Evolutionary conservation across 306 rosid genomes (phyloP).

Genomic region (Dalbergia cochinchinensis): DNA sequence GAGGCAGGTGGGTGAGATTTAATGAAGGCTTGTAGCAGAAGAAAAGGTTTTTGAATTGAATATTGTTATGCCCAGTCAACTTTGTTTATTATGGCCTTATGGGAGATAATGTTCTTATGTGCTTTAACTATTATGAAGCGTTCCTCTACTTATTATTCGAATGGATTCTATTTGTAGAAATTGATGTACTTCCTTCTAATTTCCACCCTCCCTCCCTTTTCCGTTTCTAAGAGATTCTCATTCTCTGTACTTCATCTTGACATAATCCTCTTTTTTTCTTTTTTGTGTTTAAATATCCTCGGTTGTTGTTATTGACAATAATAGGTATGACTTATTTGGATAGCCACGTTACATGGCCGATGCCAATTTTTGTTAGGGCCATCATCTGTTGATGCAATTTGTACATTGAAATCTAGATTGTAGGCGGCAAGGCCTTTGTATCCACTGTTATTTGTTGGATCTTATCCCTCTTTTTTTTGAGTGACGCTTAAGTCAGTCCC

Average conservation of each 20-base stretch:
- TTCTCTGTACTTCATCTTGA: background rate
- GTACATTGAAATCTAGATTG: conserved; percentile 2
- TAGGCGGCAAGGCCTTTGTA: background rate
- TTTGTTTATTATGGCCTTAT: background rate
- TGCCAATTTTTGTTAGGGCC: conserved; percentile 8
- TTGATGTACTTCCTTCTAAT: background rate
- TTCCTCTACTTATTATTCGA: background rate
- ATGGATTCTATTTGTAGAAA: background rate
- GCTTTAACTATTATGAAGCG: background rate
- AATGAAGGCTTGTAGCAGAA: conserved; percentile 19
- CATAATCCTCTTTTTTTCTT: background rate
- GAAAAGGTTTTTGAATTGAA: background rate
- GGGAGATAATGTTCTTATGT: background rate
- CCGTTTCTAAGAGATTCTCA: background rate
- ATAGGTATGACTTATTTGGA: conserved; percentile 1
- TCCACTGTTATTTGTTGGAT: background rate
- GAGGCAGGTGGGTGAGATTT: conserved; percentile 36
- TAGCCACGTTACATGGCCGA: background rate
- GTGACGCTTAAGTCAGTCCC: background rate
- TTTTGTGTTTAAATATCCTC: background rate
- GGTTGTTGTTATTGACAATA: conserved; percentile 4
- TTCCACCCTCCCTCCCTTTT: background rate
- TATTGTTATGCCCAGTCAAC: background rate
- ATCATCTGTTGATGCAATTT: background rate
- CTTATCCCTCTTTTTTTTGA: background rate